Percentiles rank a stretch among this genome's conserved stretches.
Conservation (phyloP, 2,329 filamentous ascomycete genomes). For the Clathrospora elynae region DNA sequence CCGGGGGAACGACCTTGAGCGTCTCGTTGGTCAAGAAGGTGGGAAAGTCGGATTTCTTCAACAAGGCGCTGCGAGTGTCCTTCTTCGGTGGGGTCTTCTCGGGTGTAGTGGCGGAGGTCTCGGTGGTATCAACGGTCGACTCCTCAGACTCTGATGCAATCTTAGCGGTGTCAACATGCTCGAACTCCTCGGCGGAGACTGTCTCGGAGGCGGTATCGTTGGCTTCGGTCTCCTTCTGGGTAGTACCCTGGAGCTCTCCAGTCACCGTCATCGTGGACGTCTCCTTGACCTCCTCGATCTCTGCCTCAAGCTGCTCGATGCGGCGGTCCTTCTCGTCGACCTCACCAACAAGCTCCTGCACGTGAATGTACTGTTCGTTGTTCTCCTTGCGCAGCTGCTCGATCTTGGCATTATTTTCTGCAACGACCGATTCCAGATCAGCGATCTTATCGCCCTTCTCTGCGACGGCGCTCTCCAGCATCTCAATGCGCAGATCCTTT, state of each 20-base stretch:
- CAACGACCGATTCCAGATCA: slow-evolving; percentile 4
- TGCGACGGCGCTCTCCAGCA: slow-evolving; percentile 14
- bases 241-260: neutral
- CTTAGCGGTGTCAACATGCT: neutral
- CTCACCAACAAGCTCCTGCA: slow-evolving; percentile 22
- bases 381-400: slow-evolving; percentile 12
- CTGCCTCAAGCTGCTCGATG: slow-evolving; percentile 16
- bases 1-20: slow-evolving; percentile 25
- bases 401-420: slow-evolving; percentile 4
- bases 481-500: slow-evolving; percentile 15
- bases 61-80: slow-evolving; percentile 1
- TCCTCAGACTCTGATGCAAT: no score
- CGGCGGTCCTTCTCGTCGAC: slow-evolving; percentile 23
- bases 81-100: neutral
- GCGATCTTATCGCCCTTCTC: slow-evolving; percentile 10
- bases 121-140: neutral
- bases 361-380: slow-evolving; percentile 11
- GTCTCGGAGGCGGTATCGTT: neutral
- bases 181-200: neutral
- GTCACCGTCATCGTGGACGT: neutral
- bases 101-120: neutral
- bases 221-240: neutral
- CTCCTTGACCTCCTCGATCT: slow-evolving; percentile 11
- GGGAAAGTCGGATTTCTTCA: slow-evolving; percentile 4
- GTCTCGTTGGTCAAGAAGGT: slow-evolving; percentile 24